Evolutionary conservation across 192 early-diverging fungal species (phyloP).

Genomic region (Diversispora eburnea): DNA sequence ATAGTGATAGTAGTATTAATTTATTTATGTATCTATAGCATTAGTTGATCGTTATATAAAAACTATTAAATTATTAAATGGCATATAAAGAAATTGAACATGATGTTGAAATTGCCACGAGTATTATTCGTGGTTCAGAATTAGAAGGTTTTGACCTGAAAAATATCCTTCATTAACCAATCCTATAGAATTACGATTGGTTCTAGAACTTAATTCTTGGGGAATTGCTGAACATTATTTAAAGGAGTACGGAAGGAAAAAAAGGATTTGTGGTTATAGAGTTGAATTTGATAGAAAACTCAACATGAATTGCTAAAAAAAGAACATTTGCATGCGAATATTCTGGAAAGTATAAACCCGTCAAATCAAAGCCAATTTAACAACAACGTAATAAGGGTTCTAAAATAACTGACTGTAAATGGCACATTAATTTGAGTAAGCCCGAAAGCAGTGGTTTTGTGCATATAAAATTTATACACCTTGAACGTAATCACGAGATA

Average conservation of each 20-base stretch:
- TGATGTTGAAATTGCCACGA: too few relatives aligned
- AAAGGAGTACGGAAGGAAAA: neutral
- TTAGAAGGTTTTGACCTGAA: neutral
- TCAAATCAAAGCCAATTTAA: neutral
- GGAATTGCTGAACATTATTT: slow-evolving; percentile 7
- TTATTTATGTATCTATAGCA: too few relatives aligned
- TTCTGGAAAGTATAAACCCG: neutral
- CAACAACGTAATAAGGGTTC: slow-evolving; percentile 7
- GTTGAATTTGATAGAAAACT: neutral
- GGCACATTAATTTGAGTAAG: neutral
- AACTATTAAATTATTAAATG: too few relatives aligned
- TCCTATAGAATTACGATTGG: neutral
- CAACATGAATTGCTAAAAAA: neutral
- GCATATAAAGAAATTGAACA: too few relatives aligned
- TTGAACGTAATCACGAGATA: neutral
- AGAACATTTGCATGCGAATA: slow-evolving; percentile 2
- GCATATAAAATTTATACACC: neutral
- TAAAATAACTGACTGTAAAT: neutral
- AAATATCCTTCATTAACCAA: neutral
- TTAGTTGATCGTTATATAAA: too few relatives aligned
- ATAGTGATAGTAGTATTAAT: too few relatives aligned
- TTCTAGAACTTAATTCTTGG: neutral
- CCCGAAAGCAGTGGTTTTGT: neutral
- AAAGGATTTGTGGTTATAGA: neutral
- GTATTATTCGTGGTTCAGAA: too few relatives aligned